Conservation (phyloP, 2,329 filamentous ascomycete species). For the Trichoderma atroviride region DNA sequence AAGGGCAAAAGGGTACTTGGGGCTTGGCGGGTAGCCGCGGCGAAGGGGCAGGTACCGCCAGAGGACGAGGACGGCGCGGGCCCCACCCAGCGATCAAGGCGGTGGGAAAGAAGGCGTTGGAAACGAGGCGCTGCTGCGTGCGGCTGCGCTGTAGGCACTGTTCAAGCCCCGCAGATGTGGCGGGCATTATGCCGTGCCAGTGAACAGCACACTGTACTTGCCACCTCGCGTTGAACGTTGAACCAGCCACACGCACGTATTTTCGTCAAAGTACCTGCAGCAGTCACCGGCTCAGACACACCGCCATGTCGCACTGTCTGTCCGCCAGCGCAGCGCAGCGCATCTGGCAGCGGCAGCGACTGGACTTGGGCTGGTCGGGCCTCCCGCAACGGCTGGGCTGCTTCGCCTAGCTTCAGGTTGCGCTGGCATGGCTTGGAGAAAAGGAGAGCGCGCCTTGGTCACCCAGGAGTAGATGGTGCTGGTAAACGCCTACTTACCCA, state of each 20-base stretch:
- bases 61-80: neutral
- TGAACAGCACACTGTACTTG: no score
- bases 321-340: neutral
- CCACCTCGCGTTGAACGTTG: no score
- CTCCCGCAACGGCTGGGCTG: neutral
- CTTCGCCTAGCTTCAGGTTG: neutral
- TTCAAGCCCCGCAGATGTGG: neutral
- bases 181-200: neutral
- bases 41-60: neutral
- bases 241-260: neutral
- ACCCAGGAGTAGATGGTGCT: neutral
- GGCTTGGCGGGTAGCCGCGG: neutral
- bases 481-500: neutral
- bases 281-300: neutral
- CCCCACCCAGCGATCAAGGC: constrained; percentile 1
- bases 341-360: neutral
- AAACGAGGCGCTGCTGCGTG: neutral
- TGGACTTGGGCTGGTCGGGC: neutral
- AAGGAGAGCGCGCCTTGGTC: neutral
- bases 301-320: constrained; percentile 24
- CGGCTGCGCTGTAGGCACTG: neutral
- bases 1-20: neutral
- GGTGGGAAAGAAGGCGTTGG: constrained; percentile 13
- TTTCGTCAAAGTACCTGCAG: neutral
- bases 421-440: neutral